Evolutionary conservation across 495 filamentous ascomycete species (phyloP), one percentile per base, ranked within the genome.

Genomic region (Penicillium paradoxum): DNA sequence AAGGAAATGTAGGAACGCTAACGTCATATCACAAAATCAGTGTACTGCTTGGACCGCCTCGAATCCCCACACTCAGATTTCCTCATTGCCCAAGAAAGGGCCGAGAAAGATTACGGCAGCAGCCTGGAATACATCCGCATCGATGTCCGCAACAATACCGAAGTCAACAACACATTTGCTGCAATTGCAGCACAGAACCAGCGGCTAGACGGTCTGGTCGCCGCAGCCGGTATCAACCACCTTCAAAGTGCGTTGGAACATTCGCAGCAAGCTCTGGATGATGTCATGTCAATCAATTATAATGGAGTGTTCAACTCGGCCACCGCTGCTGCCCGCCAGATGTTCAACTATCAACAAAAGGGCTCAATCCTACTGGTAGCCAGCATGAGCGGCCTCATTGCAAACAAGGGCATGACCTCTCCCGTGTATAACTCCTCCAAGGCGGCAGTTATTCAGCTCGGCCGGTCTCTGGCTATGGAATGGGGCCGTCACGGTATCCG

Each of bases 181-280:
- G 48, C 59, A 3, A 87, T 89, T 53, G 80, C 81, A 0, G 64
- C 70, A 3, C 67, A 76, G 45, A 60, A 83, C 53, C 44, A 73
- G 32, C 78, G 83, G 4, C 57, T 93, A 13, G 88, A 93, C 62
- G 90, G 90, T 1, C 67, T 93, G 25, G 81, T 95, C 54, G 88
- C 88, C n/a, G 88, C 88, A 10, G 89, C 88, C 3, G 86, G 85
- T 6, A 85, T 89, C 60, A 86, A 90, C 66, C 85, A 90, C 62
- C 83, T 89, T 58, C 84, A 83, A 8, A 62, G 77, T 4, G 84
- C 87, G 0, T 70, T 89, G 46, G 83, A 89, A 45, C 88, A 90
- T 66, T 79, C 79, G 10, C 78, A 79, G 3, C 77, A 79, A 42
- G 83, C 86, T 25, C 62, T 77, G 2, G 79, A 89, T 54, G 79